phyloP scores from a whole-genome alignment of 2,329 filamentous ascomycete genomes.

The Trichoderma gracile region DNA sequence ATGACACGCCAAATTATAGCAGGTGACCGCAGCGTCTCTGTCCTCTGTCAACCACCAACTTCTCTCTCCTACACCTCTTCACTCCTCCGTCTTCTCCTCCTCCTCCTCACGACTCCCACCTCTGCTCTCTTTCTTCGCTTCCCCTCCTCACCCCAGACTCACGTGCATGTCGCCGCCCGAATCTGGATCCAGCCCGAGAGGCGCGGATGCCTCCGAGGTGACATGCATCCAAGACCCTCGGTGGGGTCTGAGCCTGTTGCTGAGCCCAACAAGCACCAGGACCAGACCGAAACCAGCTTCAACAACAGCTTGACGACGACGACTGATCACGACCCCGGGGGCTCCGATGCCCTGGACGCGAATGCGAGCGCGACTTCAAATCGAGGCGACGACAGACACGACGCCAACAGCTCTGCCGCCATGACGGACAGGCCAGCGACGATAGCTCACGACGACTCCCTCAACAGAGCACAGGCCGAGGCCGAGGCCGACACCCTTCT shows the following conservation, averaged over 20 bases:
- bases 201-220: slow-evolving; percentile 33
- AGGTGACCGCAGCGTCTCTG: background rate
- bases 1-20: no score
- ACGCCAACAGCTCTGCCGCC: no score
- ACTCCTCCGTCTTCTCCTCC: background rate
- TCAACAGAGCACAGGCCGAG: background rate
- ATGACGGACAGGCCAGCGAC: background rate
- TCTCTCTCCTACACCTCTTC: background rate
- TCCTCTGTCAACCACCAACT: background rate
- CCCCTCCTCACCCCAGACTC: slow-evolving; percentile 1
- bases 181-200: slow-evolving; percentile 31
- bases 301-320: background rate
- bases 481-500: background rate
- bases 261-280: background rate
- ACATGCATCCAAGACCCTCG: slow-evolving; percentile 29
- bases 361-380: background rate
- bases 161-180: slow-evolving; percentile 41
- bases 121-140: background rate
- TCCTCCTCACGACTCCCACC: background rate
- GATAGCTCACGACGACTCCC: background rate
- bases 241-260: slow-evolving; percentile 20
- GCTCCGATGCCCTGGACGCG: slow-evolving; percentile 25
- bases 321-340: background rate
- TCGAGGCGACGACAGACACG: no score
- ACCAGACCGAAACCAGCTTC: background rate